phyloP scores from a whole-genome alignment of 2,329 filamentous ascomycete species.

The Alternaria viburni region DNA sequence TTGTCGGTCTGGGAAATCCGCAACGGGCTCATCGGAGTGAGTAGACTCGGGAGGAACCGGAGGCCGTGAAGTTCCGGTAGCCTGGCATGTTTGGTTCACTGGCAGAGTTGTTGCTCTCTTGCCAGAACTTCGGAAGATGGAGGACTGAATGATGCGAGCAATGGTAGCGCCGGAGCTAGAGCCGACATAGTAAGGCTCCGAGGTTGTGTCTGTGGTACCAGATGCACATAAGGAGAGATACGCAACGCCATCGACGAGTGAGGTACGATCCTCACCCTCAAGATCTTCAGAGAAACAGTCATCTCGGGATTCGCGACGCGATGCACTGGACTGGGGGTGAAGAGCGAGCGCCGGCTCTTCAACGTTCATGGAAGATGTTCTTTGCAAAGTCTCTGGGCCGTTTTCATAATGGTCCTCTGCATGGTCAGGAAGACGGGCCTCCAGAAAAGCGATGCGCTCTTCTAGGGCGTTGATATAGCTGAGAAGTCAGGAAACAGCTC shows the following conservation, averaged over 20 bases:
- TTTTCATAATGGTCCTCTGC: conserved; percentile 30
- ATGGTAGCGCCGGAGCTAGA: conserved; percentile 38
- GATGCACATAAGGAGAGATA: conserved; percentile 37
- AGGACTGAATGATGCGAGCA: conserved; percentile 35
- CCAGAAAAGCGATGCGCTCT: conserved; percentile 35
- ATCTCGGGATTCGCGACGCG: conserved; percentile 10
- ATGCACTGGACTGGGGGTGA: background rate
- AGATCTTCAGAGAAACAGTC: conserved; percentile 16
- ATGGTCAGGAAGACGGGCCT: conserved; percentile 34
- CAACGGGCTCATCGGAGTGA: background rate
- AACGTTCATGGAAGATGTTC: background rate
- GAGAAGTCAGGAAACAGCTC: background rate
- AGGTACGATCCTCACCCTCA: conserved; percentile 30
- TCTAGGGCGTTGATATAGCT: conserved; percentile 37
- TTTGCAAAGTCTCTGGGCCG: background rate
- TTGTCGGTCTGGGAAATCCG: conserved; percentile 16
- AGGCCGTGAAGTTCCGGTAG: background rate
- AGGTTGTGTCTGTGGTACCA: conserved; percentile 29
- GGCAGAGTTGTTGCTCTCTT: conserved; percentile 1
- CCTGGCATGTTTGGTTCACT: background rate
- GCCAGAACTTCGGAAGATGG: conserved; percentile 24
- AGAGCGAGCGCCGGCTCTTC: background rate
- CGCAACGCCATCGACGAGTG: conserved; percentile 34
- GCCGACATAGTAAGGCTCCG: conserved; percentile 36
- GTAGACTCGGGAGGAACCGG: conserved; percentile 6